Evolutionary conservation across 2,329 filamentous ascomycete species (phyloP).

Genomic region (Aspergillus arachidicola): DNA sequence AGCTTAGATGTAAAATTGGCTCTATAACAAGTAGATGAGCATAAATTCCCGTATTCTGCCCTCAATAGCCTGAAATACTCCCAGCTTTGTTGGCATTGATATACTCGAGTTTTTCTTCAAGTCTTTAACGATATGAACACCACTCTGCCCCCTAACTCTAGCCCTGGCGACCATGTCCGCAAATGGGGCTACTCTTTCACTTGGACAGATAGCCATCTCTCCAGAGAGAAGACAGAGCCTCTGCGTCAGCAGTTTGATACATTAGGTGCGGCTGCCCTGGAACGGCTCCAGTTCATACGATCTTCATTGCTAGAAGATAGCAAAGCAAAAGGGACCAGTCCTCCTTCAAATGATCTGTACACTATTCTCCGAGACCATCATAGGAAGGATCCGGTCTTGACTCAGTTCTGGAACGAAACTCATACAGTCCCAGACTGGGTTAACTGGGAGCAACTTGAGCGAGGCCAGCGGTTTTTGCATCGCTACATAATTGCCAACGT

Average conservation of each 20-base stretch:
- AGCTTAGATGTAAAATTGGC: background rate
- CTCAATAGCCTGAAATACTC: background rate
- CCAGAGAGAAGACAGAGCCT: constrained; percentile 11
- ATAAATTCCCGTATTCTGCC: background rate
- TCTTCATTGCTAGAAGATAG: constrained; percentile 12
- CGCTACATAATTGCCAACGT: constrained; percentile 61
- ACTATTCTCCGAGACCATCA: constrained; percentile 61
- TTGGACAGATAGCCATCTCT: constrained; percentile 20
- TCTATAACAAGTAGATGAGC: background rate
- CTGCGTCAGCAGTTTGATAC: constrained; percentile 22
- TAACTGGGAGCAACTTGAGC: constrained; percentile 71
- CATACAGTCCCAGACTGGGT: constrained; percentile 71
- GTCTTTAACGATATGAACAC: background rate
- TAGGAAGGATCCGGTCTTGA: constrained; percentile 55
- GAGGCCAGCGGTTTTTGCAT: constrained; percentile 75
- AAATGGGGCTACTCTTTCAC: constrained; percentile 22
- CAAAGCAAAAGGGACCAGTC: constrained; percentile 5
- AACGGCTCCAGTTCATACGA: constrained; percentile 18
- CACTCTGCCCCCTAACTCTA: background rate
- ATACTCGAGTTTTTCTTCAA: background rate
- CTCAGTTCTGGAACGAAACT: constrained; percentile 64
- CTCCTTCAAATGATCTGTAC: constrained; percentile 56
- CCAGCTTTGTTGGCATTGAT: background rate
- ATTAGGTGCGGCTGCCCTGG: constrained; percentile 15
- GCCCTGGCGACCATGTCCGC: constrained; percentile 9